Evolutionary conservation across 2,329 filamentous ascomycete species (phyloP), one percentile per base, ranked within the genome.

Genomic region (Trichoderma afroharzianum): DNA sequence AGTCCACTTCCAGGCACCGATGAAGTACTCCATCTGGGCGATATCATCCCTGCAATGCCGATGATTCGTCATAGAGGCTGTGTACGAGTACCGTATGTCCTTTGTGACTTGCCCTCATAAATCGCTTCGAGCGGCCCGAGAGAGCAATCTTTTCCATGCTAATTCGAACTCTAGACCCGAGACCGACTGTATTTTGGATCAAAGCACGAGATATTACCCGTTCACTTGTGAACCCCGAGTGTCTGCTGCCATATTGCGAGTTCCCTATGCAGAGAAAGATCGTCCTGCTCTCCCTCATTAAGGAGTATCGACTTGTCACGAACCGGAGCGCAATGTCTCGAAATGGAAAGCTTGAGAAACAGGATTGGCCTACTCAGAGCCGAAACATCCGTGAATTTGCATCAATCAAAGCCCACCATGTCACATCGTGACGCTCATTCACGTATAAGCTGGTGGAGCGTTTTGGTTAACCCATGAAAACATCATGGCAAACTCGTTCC

Each of bases 391-490:
- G 67, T 53, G 36, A 32, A 9, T 18, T 69, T 39, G 57, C 57
- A 36, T 21, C 36, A 50, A 50, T 53, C 67, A 53, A 36, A 62
- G 39, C 39, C 39, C 39, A 62, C 43, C 21, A 69, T 53, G 67
- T 69, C 67, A 47, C 67, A 69, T 62, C 57, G 67, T 69, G 67
- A 69, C 67, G 67, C 62, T 21, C 50, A 12, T 50, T 62, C 36
- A 53, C 67, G 11, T n/a, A 50, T 39, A 62, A 62, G 14, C 9
- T 21, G 21, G 67, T 62, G 67, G 67, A 69, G 39, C 18, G 67
- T 33, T 12, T 9, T 43, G 39, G 24, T 15, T 2, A 39, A 62
- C 43, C 57, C 67, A 53, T 61, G 67, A 12, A 69, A 36, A 69
- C 3, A n/a, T 24, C 67, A 62, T 21, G 30, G 33, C 67, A 59